A percentile compares a stretch with the other conserved stretches of the same genome.
Evolutionary conservation across 306 rosid species (phyloP).

Genomic region (Begonia peltatifolia): DNA sequence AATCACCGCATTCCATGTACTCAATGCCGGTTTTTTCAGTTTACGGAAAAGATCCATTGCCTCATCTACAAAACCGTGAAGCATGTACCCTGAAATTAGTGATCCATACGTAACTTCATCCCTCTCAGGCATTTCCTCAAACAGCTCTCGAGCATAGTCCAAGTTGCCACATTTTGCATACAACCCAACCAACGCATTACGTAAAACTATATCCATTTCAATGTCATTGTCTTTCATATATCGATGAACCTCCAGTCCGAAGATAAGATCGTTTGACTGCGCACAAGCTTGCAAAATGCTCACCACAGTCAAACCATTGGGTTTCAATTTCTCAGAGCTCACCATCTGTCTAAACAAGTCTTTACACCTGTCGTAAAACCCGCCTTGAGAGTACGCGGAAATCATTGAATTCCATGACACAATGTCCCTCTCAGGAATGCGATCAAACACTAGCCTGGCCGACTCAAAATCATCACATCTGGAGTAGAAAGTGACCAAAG

Average conservation of each 20-base stretch:
- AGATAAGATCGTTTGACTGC: slow-evolving; percentile 53
- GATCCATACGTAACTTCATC: slow-evolving; percentile 64
- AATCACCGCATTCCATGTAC: slow-evolving; percentile 64
- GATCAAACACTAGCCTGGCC: slow-evolving; percentile 51
- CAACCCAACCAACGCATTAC: slow-evolving; percentile 58
- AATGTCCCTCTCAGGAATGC: slow-evolving; percentile 34
- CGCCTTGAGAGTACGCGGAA: slow-evolving; percentile 66
- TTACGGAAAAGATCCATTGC: slow-evolving; percentile 46
- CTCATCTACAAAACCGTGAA: slow-evolving; percentile 45
- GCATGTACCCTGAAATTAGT: slow-evolving; percentile 62
- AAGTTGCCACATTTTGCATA: slow-evolving; percentile 78
- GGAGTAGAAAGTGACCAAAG: slow-evolving; percentile 49
- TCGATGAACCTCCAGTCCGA: slow-evolving; percentile 55
- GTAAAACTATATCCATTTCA: slow-evolving; percentile 36
- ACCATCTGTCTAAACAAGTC: slow-evolving; percentile 41
- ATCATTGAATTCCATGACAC: slow-evolving; percentile 91
- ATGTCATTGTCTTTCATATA: slow-evolving; percentile 29
- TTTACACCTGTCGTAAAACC: slow-evolving; percentile 54
- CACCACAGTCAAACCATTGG: slow-evolving; percentile 40
- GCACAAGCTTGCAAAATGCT: slow-evolving; percentile 86
- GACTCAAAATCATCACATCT: slow-evolving; percentile 38
- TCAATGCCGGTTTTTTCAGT: slow-evolving; percentile 28
- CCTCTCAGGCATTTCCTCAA: slow-evolving; percentile 51
- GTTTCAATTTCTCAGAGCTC: slow-evolving; percentile 19
- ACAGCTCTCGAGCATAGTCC: slow-evolving; percentile 54